Percentiles rank a stretch among this genome's conserved stretches.
phyloP scores from a whole-genome alignment of 345 rosid species.

The Aquilaria malaccensis region DNA sequence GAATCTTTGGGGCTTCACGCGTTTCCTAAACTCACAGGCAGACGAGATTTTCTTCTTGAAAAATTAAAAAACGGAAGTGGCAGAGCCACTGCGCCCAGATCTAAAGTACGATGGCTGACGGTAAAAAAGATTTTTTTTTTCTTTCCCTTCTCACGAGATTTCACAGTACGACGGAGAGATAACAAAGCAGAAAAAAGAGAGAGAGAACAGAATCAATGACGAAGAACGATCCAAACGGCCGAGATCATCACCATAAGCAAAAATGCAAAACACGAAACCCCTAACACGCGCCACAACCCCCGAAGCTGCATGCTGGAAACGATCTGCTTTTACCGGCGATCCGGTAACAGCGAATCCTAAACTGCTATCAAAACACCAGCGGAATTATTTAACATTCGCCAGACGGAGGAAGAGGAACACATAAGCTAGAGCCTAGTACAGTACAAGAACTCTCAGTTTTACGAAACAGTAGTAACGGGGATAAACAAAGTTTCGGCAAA shows the following conservation, averaged over 20 bases:
- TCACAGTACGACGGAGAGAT: not conserved
- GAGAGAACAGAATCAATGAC: not conserved
- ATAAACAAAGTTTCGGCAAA: not conserved
- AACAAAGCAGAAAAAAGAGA: not conserved
- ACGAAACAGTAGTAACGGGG: not conserved
- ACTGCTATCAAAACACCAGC: no score
- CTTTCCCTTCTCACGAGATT: not conserved
- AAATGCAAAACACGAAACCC: no score
- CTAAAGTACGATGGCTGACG: constrained; percentile 13
- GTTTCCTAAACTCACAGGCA: constrained; percentile 4
- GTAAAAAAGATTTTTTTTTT: constrained; percentile 7
- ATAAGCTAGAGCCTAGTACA: no score
- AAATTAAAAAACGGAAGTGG: not conserved
- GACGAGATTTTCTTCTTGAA: constrained; percentile 1
- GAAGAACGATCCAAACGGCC: no score
- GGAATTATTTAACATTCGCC: no score
- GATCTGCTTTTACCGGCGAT: no score
- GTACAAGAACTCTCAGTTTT: no score
- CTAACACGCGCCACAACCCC: no score
- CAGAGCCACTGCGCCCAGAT: constrained; percentile 22
- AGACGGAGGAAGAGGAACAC: no score
- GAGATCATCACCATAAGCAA: no score
- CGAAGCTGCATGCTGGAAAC: no score
- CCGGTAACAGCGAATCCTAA: no score
- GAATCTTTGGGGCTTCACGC: constrained; percentile 29